These are phyloP conservation scores for Hexamita inflata DNA, from an alignment of 208 protist species.

Conservation along the genomic window DNA sequence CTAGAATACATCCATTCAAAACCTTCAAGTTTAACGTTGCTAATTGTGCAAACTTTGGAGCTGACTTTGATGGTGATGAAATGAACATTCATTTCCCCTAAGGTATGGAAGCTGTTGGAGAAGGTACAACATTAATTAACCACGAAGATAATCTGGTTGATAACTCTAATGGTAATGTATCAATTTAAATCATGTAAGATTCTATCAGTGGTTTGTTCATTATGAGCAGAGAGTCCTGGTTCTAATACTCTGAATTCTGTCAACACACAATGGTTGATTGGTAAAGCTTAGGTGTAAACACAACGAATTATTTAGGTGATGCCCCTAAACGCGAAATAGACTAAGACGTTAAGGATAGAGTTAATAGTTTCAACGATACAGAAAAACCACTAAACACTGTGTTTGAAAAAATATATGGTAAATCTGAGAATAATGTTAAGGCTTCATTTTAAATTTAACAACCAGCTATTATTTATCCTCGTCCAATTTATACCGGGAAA, in stretches of 20 bases:
- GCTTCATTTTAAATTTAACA: neutral
- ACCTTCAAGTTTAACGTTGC: slow-evolving; percentile 97
- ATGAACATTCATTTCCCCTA: slow-evolving; percentile 99
- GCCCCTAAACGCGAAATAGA: neutral
- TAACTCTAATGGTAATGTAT: slow-evolving; percentile 82
- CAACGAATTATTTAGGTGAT: neutral
- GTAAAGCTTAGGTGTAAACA: neutral
- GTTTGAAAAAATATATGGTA: neutral
- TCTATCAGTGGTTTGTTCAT: slow-evolving; percentile 88
- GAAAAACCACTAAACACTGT: neutral
- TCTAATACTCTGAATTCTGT: slow-evolving; percentile 50
- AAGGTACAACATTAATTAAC: slow-evolving; percentile 82
- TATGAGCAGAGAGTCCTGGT: slow-evolving; percentile 59
- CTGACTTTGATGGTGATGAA: slow-evolving; percentile 97
- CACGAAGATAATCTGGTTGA: slow-evolving; percentile 87
- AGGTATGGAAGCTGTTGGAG: slow-evolving; percentile 89
- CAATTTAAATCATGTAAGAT: slow-evolving; percentile 94
- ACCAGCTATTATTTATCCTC: slow-evolving; percentile 18
- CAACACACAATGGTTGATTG: neutral
- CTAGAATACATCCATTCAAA: slow-evolving; percentile 72
- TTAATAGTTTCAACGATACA: no score
- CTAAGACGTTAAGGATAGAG: no score
- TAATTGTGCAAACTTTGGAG: slow-evolving; percentile 80
- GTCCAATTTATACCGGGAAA: slow-evolving; percentile 2
- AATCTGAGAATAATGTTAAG: neutral